phyloP scores from a whole-genome alignment of 208 protist genomes.

The Trypanosoma melophagium region DNA sequence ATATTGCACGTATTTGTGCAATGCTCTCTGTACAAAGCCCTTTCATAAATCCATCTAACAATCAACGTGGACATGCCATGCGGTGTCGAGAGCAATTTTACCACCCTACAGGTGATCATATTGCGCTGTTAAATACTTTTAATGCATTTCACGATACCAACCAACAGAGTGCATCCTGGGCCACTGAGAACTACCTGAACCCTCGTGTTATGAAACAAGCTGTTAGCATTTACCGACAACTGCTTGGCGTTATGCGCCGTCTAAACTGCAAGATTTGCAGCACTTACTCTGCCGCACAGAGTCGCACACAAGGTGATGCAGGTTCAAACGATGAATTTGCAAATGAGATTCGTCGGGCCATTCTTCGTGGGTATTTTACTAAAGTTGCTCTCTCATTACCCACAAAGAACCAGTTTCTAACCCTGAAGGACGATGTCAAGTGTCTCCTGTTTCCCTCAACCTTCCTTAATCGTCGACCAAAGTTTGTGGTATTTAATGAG shows the following conservation, averaged over 20 bases:
- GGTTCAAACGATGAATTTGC: slow-evolving; percentile 55
- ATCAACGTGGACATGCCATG: slow-evolving; percentile 76
- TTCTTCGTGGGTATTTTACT: slow-evolving; percentile 96
- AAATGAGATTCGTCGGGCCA: slow-evolving; percentile 89
- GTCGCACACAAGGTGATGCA: slow-evolving; percentile 13
- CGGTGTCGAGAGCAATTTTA: slow-evolving; percentile 95
- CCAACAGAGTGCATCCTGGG: slow-evolving; percentile 89
- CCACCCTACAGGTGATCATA: slow-evolving; percentile 95
- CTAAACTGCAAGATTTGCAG: slow-evolving; percentile 54
- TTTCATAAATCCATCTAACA: slow-evolving; percentile 66
- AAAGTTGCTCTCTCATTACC: slow-evolving; percentile 94
- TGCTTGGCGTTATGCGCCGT: slow-evolving; percentile 91
- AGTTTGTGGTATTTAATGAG: slow-evolving; percentile 98
- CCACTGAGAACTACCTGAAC: slow-evolving; percentile 97
- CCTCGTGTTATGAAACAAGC: slow-evolving; percentile 92
- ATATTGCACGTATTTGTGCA: slow-evolving; percentile 96
- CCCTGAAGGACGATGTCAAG: slow-evolving; percentile 96
- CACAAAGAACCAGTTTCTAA: slow-evolving; percentile 95
- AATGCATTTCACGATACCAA: slow-evolving; percentile 69
- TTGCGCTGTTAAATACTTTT: slow-evolving; percentile 95
- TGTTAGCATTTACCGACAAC: slow-evolving; percentile 94
- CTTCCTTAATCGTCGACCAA: slow-evolving; percentile 94
- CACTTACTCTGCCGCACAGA: slow-evolving; percentile 51
- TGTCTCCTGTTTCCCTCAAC: slow-evolving; percentile 89
- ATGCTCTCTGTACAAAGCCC: slow-evolving; percentile 94